These are phyloP conservation scores for Sporothrix schenckii DNA, from an alignment of 2,329 filamentous ascomycete genomes.

Conservation along the genomic window DNA sequence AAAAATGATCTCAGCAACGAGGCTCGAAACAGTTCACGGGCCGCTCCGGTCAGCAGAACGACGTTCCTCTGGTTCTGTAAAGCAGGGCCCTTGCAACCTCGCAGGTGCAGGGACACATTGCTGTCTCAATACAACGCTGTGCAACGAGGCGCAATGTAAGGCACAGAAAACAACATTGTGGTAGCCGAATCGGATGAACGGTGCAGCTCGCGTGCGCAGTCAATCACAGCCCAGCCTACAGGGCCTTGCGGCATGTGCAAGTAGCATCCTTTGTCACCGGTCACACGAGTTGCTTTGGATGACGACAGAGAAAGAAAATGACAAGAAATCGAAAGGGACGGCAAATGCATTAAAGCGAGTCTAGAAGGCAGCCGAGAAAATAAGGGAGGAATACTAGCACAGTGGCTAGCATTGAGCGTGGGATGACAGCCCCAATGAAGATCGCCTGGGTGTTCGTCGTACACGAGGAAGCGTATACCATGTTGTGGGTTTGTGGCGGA, in stretches of 20 bases:
- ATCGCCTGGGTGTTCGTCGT: background rate
- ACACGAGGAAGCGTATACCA: background rate
- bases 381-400: background rate
- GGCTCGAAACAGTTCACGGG: background rate
- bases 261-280: slow-evolving; percentile 16
- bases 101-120: background rate
- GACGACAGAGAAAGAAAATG: slow-evolving; percentile 4
- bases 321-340: background rate
- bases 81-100: slow-evolving; percentile 11
- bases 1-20: background rate
- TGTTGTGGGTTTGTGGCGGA: slow-evolving; percentile 19
- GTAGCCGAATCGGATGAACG: background rate
- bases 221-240: background rate
- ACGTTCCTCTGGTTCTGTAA: background rate
- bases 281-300: background rate
- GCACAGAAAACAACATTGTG: background rate
- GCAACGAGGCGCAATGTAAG: background rate
- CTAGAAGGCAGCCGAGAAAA: background rate
- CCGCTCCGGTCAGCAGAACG: background rate
- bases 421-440: slow-evolving; percentile 6
- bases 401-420: background rate
- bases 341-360: slow-evolving; percentile 10
- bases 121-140: background rate
- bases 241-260: background rate
- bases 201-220: background rate